Conservation (phyloP, 73 alveolate genomes). For the Blepharisma japonicum region DNA sequence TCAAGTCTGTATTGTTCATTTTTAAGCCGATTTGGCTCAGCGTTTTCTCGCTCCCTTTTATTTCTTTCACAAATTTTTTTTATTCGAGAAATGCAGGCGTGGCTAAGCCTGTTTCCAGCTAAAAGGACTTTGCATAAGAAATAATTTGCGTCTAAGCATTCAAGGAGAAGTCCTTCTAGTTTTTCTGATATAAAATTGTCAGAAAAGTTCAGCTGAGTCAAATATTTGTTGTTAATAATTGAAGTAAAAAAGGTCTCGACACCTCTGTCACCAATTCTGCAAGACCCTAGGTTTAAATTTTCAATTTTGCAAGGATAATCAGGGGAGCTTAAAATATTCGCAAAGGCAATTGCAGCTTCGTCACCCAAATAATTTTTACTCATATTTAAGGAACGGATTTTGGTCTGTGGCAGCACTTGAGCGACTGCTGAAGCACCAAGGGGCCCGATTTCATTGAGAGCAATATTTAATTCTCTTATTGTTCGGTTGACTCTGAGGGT, state of each 20-base stretch:
- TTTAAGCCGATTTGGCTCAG: constrained; percentile 86
- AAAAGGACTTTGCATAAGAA: constrained; percentile 74
- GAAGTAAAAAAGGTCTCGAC: constrained; percentile 56
- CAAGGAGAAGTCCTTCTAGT: constrained; percentile 85
- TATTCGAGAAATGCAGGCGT: constrained; percentile 84
- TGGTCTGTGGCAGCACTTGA: constrained; percentile 76
- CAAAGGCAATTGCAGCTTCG: constrained; percentile 82
- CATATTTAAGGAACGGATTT: constrained; percentile 64
- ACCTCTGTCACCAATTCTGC: constrained; percentile 45
- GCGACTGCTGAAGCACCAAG: constrained; percentile 83
- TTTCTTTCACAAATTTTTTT: constrained; percentile 74
- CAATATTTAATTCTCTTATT: constrained; percentile 77
- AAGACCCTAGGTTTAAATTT: constrained; percentile 32
- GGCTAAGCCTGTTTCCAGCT: constrained; percentile 90
- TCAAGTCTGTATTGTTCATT: constrained; percentile 88
- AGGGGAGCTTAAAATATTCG: constrained; percentile 69
- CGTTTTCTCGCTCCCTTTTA: constrained; percentile 71
- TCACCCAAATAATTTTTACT: constrained; percentile 92
- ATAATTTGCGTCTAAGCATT: constrained; percentile 87
- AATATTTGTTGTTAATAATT: constrained; percentile 63
- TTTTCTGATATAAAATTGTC: constrained; percentile 95
- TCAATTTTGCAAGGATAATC: constrained; percentile 38
- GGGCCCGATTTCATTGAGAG: constrained; percentile 90
- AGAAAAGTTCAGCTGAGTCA: constrained; percentile 76
- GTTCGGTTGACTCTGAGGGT: constrained; percentile 69